Evolutionary conservation across 495 filamentous ascomycete species (phyloP), one percentile per base, ranked within the genome.

Genomic region (Pyrenopolyporus hunteri): DNA sequence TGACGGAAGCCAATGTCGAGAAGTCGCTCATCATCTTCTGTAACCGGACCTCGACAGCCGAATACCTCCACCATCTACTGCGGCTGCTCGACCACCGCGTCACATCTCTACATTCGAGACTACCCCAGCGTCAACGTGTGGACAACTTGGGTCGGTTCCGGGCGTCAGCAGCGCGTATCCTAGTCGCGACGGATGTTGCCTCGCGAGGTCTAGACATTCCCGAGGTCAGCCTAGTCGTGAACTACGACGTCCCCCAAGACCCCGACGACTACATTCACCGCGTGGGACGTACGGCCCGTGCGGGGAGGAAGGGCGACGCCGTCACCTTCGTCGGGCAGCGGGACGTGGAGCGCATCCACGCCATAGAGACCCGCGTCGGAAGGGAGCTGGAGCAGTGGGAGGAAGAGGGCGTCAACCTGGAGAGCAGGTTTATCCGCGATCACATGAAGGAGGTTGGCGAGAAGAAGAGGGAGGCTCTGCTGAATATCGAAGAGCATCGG

Each of bases 181-280:
- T 99, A 2, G 87, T 99, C 7, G 95, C 95, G 2, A 98, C 94
- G 0, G 95, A 99, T 71, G 93, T 99, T 10, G 94, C 94, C 1
- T 87, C 90, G n/a, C 82, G 94, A 67, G 94, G 94, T 82, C 83
- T 99, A 7, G 94, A 99, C 79, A 97, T 99, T 53, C 95, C 93
- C 0, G 88, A 88, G 57, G 95, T 98, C 1, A 87, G 83, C 47
- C 73, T 98, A 8, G 93, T 99, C 6, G 77, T 99, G 44, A 98
- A 99, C 71, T 98, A 90, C 69, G 95, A 98, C 68, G 85, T 99
- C 13, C 94, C 94, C 1, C 86, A 93, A 2, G 91, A 97, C 70
- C 92, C 94, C 28, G 94, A 97, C 71, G 95, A 97, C 71, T 99
- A 98, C 66, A 91, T 99, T 57, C 94, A 99, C 74, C 88, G 94